A percentile compares a stretch with the other conserved stretches of the same genome.
Conservation (phyloP, 225 moss, liverwort and hornwort genomes). For the Bryoerythrophyllum caledonicum region DNA sequence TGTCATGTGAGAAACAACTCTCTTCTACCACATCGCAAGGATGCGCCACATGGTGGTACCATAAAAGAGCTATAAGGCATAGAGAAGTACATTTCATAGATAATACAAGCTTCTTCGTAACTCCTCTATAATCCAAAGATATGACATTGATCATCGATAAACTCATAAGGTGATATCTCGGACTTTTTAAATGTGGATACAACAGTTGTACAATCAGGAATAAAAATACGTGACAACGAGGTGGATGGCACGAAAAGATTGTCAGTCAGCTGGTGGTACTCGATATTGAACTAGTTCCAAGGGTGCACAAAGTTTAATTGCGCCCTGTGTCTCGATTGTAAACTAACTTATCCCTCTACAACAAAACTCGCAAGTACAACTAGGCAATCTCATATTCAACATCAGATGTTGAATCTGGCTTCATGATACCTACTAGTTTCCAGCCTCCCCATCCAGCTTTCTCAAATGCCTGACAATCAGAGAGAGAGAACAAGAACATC, state of each 20-base stretch:
- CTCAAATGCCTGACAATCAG: conserved; percentile 75
- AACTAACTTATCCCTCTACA: conserved; percentile 28
- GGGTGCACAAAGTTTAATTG: conserved; percentile 20
- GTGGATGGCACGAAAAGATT: conserved; percentile 23
- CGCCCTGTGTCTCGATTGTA: conserved; percentile 14
- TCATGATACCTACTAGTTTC: conserved; percentile 84
- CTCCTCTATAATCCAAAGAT: neutral
- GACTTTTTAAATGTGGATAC: conserved; percentile 10
- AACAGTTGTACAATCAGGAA: conserved; percentile 9
- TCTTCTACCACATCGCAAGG: no score
- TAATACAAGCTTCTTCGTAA: no score
- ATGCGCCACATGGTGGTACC: no score
- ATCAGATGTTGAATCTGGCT: conserved; percentile 69
- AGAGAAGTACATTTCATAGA: no score
- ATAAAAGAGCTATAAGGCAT: no score
- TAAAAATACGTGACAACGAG: conserved; percentile 24
- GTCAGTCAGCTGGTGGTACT: conserved; percentile 18
- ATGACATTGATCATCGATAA: neutral
- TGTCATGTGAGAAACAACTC: no score
- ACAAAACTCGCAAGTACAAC: conserved; percentile 34
- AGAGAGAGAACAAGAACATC: conserved; percentile 12
- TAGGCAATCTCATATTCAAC: conserved; percentile 70
- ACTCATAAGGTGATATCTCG: neutral
- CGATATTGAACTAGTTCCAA: conserved; percentile 28
- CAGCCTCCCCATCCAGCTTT: conserved; percentile 90